Conservation (phyloP, 1,284 basidiomycete species). For the Wolfiporia cocos region DNA sequence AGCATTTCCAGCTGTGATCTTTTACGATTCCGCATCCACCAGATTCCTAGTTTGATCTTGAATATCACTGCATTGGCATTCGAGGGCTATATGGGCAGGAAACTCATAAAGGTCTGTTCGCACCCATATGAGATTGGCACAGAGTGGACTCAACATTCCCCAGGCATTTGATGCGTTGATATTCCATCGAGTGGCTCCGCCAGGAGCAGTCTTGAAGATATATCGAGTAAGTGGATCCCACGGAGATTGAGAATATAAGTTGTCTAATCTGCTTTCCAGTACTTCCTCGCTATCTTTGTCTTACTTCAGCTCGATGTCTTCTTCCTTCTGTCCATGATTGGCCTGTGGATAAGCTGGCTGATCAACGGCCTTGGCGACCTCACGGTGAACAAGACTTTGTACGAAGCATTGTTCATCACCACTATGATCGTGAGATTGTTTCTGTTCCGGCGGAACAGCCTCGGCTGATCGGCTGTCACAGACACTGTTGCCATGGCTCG, state of each 20-base stretch:
- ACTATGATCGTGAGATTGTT: slow-evolving; percentile 41
- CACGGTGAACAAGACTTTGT: slow-evolving; percentile 35
- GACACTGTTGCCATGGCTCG: too few relatives aligned
- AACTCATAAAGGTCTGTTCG: slow-evolving; percentile 35
- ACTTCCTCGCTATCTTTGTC: slow-evolving; percentile 49
- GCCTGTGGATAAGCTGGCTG: slow-evolving; percentile 52
- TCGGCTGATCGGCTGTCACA: too few relatives aligned
- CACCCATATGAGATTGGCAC: neutral
- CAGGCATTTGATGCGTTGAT: neutral
- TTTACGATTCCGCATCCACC: neutral
- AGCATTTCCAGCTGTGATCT: neutral
- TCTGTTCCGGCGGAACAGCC: too few relatives aligned
- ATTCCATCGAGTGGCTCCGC: too few relatives aligned
- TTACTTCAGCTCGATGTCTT: slow-evolving; percentile 52
- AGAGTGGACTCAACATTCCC: too few relatives aligned
- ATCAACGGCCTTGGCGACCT: slow-evolving; percentile 37
- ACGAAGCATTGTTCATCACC: slow-evolving; percentile 38
- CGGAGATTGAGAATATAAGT: too few relatives aligned
- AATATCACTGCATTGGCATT: slow-evolving; percentile 38
- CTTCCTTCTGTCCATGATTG: slow-evolving; percentile 41
- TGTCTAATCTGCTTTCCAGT: too few relatives aligned
- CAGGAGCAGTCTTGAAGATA: too few relatives aligned
- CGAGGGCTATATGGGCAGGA: slow-evolving; percentile 38
- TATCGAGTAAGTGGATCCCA: too few relatives aligned
- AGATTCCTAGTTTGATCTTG: slow-evolving; percentile 46